These are phyloP conservation scores for Sphaerostilbella broomeana DNA, from an alignment of 2,329 filamentous ascomycete genomes.

Conservation along the genomic window DNA sequence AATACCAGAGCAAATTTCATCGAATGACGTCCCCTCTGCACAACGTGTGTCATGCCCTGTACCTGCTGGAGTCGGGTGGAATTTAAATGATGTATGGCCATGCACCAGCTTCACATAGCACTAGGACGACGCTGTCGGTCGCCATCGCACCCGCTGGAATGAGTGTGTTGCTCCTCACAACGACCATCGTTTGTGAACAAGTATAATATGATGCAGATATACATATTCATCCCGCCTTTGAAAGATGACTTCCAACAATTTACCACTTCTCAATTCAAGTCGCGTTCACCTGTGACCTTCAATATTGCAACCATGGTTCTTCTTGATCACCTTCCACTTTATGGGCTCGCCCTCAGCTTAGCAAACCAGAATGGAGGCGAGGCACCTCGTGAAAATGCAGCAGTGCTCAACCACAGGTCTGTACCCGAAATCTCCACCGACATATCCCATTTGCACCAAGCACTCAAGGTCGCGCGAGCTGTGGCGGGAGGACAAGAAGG, in stretches of 20 bases:
- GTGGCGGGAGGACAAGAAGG: slow-evolving; percentile 22
- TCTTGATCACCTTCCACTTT: slow-evolving; percentile 12
- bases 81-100: not conserved
- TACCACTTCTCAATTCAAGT: too few species aligned
- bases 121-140: not conserved
- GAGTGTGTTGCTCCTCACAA: slow-evolving; percentile 30
- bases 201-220: slow-evolving; percentile 15
- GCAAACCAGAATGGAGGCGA: slow-evolving; percentile 1
- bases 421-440: slow-evolving; percentile 14
- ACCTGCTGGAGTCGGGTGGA: not conserved
- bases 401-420: not conserved
- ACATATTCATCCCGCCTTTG: too few species aligned
- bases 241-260: too few species aligned
- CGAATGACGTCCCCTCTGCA: too few species aligned
- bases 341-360: slow-evolving; percentile 12
- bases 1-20: too few species aligned
- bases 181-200: slow-evolving; percentile 10
- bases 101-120: not conserved
- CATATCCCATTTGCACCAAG: slow-evolving; percentile 12
- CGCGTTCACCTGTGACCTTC: too few species aligned
- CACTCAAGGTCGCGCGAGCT: slow-evolving; percentile 16
- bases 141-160: slow-evolving; percentile 23
- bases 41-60: too few species aligned
- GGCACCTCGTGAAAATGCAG: slow-evolving; percentile 1
- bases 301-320: slow-evolving; percentile 16